These are phyloP conservation scores for Blastomyces gilchristii DNA, from an alignment of 2,329 filamentous ascomycete species.

Conservation along the genomic window DNA sequence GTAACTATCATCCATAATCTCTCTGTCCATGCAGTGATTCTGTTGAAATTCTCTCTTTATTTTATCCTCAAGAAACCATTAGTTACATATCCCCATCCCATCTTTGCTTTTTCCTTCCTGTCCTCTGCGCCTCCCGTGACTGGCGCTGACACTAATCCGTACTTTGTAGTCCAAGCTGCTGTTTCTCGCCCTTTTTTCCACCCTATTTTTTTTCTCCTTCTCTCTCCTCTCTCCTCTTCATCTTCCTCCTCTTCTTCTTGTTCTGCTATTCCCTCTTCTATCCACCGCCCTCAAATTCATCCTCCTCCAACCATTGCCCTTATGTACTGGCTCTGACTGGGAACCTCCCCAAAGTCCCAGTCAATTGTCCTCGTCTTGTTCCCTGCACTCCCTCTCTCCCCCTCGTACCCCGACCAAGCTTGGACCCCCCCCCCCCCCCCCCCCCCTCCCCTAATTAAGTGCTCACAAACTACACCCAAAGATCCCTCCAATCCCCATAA, in stretches of 20 bases:
- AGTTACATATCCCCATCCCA: neutral
- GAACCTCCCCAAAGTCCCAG: neutral
- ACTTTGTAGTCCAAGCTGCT: neutral
- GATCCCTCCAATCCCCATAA: conserved; percentile 2
- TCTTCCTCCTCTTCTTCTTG: neutral
- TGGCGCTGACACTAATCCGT: neutral
- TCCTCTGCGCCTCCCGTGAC: conserved; percentile 1
- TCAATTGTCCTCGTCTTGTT: conserved; percentile 2
- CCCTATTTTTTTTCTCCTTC: neutral
- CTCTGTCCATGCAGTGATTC: neutral
- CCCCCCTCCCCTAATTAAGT: neutral
- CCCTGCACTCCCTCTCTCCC: neutral
- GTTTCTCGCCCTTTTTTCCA: neutral
- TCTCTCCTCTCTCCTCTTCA: neutral
- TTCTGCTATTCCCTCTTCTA: neutral
- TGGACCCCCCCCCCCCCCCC: too few species aligned
- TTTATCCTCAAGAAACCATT: neutral
- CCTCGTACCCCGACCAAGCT: neutral
- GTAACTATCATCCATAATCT: neutral
- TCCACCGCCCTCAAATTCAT: neutral
- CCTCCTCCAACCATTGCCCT: neutral
- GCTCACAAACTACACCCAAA: neutral
- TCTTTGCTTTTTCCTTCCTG: neutral
- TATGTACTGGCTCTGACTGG: conserved; percentile 2
- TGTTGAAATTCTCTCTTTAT: neutral